Percentiles rank a stretch among this genome's conserved stretches.
Conservation (phyloP, 352 stramenopile genomes). For the Phytophthora pistaciae region DNA sequence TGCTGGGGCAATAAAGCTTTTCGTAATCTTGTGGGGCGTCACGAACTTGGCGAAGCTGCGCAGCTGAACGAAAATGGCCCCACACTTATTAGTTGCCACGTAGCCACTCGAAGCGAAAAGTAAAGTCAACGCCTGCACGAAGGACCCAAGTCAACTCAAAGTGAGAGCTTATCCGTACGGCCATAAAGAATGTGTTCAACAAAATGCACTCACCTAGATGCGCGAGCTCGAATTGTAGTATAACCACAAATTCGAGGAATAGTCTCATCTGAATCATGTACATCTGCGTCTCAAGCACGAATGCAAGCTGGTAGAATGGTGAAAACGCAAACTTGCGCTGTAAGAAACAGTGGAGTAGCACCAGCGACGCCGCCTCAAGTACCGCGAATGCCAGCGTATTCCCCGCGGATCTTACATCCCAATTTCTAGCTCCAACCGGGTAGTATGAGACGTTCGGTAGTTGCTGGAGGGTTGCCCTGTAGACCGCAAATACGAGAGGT, state of each 20-base stretch:
- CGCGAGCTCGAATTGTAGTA: background rate
- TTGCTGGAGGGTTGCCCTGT: background rate
- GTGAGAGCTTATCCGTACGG: background rate
- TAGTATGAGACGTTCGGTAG: background rate
- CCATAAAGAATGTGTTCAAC: too few relatives aligned
- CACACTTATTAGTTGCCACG: background rate
- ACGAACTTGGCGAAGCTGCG: conserved; percentile 33
- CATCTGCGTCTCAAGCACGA: background rate
- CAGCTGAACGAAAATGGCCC: conserved; percentile 27
- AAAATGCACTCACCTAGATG: background rate
- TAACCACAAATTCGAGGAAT: too few relatives aligned
- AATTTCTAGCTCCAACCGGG: background rate
- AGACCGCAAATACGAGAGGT: too few relatives aligned
- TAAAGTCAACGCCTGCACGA: background rate
- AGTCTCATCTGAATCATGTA: background rate
- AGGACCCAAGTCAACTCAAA: background rate
- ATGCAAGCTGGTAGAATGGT: background rate
- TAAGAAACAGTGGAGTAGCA: background rate
- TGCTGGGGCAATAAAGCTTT: conserved; percentile 12
- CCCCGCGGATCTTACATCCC: background rate
- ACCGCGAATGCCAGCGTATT: background rate
- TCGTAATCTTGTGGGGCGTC: conserved; percentile 34
- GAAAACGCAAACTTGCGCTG: background rate
- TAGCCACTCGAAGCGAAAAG: background rate
- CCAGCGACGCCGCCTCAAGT: background rate